Evolutionary conservation across 495 filamentous ascomycete species (phyloP).

Genomic region (Aspergillus coremiiformis): DNA sequence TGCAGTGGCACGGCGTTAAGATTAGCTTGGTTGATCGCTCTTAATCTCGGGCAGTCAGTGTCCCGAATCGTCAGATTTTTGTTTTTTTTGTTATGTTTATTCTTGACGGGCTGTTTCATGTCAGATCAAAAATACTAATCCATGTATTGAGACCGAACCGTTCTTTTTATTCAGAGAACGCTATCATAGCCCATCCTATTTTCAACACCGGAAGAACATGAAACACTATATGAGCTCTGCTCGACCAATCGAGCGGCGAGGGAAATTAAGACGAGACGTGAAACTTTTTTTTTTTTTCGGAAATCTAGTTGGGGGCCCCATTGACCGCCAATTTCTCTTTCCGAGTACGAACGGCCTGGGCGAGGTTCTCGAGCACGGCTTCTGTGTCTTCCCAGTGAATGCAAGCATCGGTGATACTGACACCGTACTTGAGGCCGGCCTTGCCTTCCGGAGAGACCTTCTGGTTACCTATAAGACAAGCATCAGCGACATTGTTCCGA

Average conservation of each 20-base stretch:
- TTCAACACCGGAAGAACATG: neutral
- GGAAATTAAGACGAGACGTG: neutral
- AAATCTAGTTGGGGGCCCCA: neutral
- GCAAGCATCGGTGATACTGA: slow-evolving; percentile 97
- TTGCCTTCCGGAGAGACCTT: slow-evolving; percentile 90
- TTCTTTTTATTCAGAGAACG: slow-evolving; percentile 4
- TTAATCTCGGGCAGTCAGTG: too few relatives aligned
- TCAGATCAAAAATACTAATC: neutral
- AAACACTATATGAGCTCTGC: neutral
- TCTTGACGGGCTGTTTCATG: neutral
- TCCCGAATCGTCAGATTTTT: too few relatives aligned
- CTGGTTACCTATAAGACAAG: slow-evolving; percentile 58
- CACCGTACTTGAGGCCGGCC: slow-evolving; percentile 81
- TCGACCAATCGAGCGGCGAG: neutral
- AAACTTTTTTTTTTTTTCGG: neutral
- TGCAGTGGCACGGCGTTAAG: too few relatives aligned
- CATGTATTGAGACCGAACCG: neutral
- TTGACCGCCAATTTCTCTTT: slow-evolving; percentile 26
- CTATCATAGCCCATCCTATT: slow-evolving; percentile 1
- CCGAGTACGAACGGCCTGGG: slow-evolving; percentile 63
- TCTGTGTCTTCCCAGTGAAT: slow-evolving; percentile 95
- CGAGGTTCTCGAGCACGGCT: slow-evolving; percentile 66
- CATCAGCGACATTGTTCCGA: slow-evolving; percentile 3
- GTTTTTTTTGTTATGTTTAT: too few relatives aligned
- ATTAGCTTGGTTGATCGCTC: too few relatives aligned